A percentile compares a stretch with the other conserved stretches of the same genome.
These are phyloP conservation scores for Pichia sp. DNA, from an alignment of 1,139 yeast genomes.

Conservation along the genomic window DNA sequence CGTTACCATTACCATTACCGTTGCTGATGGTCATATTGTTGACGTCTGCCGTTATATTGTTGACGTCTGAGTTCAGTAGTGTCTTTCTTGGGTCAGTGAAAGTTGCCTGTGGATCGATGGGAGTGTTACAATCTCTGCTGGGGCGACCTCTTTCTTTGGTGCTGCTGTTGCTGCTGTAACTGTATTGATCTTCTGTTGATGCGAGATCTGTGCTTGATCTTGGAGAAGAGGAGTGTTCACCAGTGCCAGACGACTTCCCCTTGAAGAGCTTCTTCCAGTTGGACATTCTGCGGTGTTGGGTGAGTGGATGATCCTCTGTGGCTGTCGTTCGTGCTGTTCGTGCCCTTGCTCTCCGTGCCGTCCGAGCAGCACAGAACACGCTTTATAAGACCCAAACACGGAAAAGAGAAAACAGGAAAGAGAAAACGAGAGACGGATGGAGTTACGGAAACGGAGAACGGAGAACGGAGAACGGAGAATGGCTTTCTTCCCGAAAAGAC, in stretches of 20 bases:
- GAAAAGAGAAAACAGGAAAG: too few species aligned
- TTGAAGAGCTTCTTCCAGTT: conserved; percentile 27
- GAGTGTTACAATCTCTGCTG: conserved; percentile 3
- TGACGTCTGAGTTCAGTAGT: conserved; percentile 16
- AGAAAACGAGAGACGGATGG: too few species aligned
- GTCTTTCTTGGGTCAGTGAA: conserved; percentile 21
- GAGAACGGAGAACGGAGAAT: too few species aligned
- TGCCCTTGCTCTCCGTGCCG: too few species aligned
- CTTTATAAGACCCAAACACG: too few species aligned
- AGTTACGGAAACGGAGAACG: too few species aligned
- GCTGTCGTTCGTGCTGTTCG: not conserved
- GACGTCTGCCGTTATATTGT: conserved; percentile 10
- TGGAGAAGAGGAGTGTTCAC: conserved; percentile 3
- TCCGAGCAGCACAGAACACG: too few species aligned
- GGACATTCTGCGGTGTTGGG: conserved; percentile 22
- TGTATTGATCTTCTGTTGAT: too few species aligned
- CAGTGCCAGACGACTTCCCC: conserved; percentile 3
- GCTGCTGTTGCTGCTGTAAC: too few species aligned
- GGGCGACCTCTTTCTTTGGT: too few species aligned
- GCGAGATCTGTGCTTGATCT: conserved; percentile 3
- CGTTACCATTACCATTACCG: too few species aligned
- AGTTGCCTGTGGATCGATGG: conserved; percentile 9
- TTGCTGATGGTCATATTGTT: conserved; percentile 5
- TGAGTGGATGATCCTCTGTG: not conserved
- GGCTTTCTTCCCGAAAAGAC: too few species aligned